Evolutionary conservation across 2,329 filamentous ascomycete species (phyloP).

Genomic region (Hymenoscyphus fraxineus): DNA sequence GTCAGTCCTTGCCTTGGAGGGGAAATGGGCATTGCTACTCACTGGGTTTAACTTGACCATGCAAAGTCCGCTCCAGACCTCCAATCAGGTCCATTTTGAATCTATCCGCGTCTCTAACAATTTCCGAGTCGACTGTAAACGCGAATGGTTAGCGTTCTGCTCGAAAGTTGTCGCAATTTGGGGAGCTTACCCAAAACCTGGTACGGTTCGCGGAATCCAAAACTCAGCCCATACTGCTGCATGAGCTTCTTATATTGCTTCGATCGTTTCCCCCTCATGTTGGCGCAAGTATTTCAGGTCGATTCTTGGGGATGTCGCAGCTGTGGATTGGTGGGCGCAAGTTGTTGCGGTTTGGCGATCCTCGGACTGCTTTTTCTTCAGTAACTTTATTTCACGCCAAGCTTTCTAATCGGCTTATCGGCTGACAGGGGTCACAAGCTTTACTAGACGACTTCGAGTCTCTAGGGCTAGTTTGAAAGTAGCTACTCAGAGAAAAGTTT

Average conservation of each 20-base stretch:
- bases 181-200: constrained; percentile 66
- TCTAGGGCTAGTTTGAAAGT: too few relatives aligned
- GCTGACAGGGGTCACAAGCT: neutral
- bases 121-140: constrained; percentile 70
- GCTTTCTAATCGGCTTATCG: constrained; percentile 8
- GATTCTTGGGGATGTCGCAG: neutral
- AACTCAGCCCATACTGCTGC: constrained; percentile 82
- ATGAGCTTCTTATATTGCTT: constrained; percentile 88
- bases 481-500: too few relatives aligned
- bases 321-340: neutral
- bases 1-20: constrained; percentile 10
- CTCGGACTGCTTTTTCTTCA: neutral
- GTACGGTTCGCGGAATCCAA: constrained; percentile 90
- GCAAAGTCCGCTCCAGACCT: constrained; percentile 75
- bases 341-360: neutral
- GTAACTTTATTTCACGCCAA: constrained; percentile 7
- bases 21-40: constrained; percentile 34
- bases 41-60: constrained; percentile 82
- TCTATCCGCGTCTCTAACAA: constrained; percentile 74
- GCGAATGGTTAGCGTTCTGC: constrained; percentile 11
- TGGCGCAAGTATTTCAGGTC: constrained; percentile 27
- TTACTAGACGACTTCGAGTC: too few relatives aligned
- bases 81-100: constrained; percentile 88
- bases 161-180: constrained; percentile 17
- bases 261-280: constrained; percentile 64